A percentile compares a stretch with the other conserved stretches of the same genome.
Conservation (phyloP, 208 protist genomes). For the Vickermania spadyakhi region DNA sequence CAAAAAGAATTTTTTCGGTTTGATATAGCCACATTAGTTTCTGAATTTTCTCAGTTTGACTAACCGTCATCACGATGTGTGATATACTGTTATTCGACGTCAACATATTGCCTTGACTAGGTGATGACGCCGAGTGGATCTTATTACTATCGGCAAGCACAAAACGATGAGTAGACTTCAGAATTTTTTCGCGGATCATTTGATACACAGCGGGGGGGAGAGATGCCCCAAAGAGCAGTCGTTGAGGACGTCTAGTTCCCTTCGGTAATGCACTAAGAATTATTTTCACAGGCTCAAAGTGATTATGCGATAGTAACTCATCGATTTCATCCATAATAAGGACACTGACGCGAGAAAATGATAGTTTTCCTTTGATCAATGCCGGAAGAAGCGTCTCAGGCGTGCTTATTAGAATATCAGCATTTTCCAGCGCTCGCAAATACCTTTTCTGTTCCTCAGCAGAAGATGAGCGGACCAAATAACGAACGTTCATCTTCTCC, state of each 20-base stretch:
- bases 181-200: constrained; percentile 62
- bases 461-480: constrained; percentile 51
- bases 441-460: constrained; percentile 57
- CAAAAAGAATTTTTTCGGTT: constrained; percentile 35
- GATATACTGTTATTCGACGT: constrained; percentile 7
- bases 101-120: too few relatives aligned
- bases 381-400: constrained; percentile 68
- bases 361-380: constrained; percentile 60
- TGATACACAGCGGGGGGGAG: constrained; percentile 65
- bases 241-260: constrained; percentile 45
- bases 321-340: constrained; percentile 81
- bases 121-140: constrained; percentile 13
- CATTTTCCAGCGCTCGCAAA: constrained; percentile 40
- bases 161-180: constrained; percentile 74
- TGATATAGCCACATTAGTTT: constrained; percentile 66
- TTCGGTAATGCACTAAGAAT: constrained; percentile 68
- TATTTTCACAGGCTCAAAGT: constrained; percentile 79
- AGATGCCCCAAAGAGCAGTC: constrained; percentile 54
- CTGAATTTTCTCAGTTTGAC: constrained; percentile 58
- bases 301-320: constrained; percentile 70
- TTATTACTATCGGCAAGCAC: constrained; percentile 41
- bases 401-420: constrained; percentile 66
- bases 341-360: constrained; percentile 38
- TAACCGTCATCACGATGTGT: constrained; percentile 64
- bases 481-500: constrained; percentile 16